phyloP scores from a whole-genome alignment of 1,139 yeast species.

The Candida freyschussii region DNA sequence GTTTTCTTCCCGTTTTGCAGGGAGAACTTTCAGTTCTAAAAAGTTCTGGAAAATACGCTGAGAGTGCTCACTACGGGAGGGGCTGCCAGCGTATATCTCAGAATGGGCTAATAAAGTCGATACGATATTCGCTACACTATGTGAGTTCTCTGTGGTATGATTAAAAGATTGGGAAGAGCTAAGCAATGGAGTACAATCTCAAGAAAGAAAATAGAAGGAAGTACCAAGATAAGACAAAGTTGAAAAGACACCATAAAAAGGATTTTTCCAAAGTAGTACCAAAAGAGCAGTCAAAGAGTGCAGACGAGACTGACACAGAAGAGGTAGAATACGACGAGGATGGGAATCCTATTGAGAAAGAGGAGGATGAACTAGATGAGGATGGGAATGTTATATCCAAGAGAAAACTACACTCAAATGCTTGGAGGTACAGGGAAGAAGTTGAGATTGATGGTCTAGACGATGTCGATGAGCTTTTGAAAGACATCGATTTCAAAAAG shows the following conservation, averaged over 20 bases:
- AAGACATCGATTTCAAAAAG: conserved; percentile 18
- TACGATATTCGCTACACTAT: no score
- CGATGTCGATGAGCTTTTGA: conserved; percentile 8
- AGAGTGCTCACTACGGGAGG: no score
- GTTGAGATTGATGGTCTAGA: conserved; percentile 14
- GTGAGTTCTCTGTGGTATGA: no score
- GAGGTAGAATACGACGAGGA: conserved; percentile 10
- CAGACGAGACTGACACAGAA: conserved; percentile 3
- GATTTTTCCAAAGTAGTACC: conserved; percentile 23
- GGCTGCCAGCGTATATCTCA: no score
- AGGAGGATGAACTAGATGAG: conserved; percentile 11
- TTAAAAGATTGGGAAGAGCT: no score
- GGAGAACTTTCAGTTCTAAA: no score
- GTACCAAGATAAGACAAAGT: conserved; percentile 23
- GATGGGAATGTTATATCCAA: conserved; percentile 12
- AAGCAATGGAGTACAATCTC: conserved; percentile 20
- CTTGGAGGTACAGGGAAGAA: conserved; percentile 22
- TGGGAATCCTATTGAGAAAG: conserved; percentile 9
- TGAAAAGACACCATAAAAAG: conserved; percentile 25
- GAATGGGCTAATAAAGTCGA: no score
- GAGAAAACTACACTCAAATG: conserved; percentile 11
- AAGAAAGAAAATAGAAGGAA: conserved; percentile 25
- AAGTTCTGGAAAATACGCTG: no score
- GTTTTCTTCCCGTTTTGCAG: no score
- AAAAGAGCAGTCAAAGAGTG: conserved; percentile 4